A percentile compares a stretch with the other conserved stretches of the same genome.
These are phyloP conservation scores for Pachysandra terminalis DNA, from an alignment of 164 flowering plant genomes.

Conservation along the genomic window DNA sequence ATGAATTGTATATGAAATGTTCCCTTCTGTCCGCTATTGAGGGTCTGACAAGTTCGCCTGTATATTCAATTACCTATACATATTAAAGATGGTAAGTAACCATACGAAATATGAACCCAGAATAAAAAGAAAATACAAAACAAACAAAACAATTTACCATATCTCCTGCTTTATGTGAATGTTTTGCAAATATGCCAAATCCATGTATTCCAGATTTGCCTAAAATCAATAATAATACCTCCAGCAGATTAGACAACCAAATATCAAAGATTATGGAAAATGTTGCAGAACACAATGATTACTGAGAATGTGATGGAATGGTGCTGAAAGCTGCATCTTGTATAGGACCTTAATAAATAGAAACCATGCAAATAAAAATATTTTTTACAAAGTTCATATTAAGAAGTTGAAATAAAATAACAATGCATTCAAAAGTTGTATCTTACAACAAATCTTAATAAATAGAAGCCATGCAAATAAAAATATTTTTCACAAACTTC, in stretches of 20 bases:
- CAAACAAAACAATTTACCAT: constrained; percentile 51
- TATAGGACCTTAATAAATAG: not conserved
- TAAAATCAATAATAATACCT: constrained; percentile 18
- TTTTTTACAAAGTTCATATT: too few relatives aligned
- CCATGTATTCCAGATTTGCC: constrained; percentile 99
- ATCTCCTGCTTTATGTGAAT: constrained; percentile 86
- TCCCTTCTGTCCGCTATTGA: constrained; percentile 92
- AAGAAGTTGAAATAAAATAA: too few relatives aligned
- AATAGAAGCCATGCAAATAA: not conserved
- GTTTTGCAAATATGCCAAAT: constrained; percentile 91
- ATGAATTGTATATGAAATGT: constrained; percentile 77
- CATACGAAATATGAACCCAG: not conserved
- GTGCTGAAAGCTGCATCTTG: too few relatives aligned
- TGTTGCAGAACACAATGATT: too few relatives aligned
- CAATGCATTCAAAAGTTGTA: too few relatives aligned
- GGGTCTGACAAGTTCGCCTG: constrained; percentile 94
- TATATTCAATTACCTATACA: constrained; percentile 83
- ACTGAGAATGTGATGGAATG: too few relatives aligned
- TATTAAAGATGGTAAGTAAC: not conserved
- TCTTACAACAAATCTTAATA: too few relatives aligned
- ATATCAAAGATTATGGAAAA: not conserved
- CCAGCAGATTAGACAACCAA: not conserved
- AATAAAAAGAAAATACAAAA: not conserved
- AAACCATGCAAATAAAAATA: not conserved
- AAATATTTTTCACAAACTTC: not conserved